Conservation (phyloP, 2,329 filamentous ascomycete genomes). For the Penicillium sp. region DNA sequence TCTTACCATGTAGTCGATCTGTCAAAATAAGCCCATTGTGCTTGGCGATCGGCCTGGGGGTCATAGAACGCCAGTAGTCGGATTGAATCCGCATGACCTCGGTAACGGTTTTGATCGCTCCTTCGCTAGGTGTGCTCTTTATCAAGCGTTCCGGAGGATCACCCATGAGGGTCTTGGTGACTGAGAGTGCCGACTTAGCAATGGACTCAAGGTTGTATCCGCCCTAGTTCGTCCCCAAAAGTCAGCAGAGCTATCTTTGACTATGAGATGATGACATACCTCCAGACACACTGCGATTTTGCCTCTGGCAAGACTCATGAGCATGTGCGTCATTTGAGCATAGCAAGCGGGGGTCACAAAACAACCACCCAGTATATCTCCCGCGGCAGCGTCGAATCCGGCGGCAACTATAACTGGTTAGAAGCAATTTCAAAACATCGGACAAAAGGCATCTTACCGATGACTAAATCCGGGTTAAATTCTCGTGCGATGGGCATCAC, state of each 20-base stretch:
- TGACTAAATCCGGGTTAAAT: conserved; percentile 90
- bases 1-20: conserved; percentile 63
- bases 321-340: conserved; percentile 98
- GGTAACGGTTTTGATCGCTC: conserved; percentile 58
- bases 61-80: conserved; percentile 83
- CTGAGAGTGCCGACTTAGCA: conserved; percentile 85
- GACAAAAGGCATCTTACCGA: conserved; percentile 51
- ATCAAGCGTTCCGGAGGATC: conserved; percentile 72
- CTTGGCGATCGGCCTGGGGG: conserved; percentile 55
- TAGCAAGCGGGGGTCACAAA: conserved; percentile 90
- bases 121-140: conserved; percentile 48
- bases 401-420: conserved; percentile 65
- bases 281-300: conserved; percentile 92
- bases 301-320: conserved; percentile 89
- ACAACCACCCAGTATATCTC: conserved; percentile 89
- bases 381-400: conserved; percentile 92
- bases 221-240: conserved; percentile 49
- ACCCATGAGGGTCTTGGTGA: conserved; percentile 91
- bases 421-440: not conserved
- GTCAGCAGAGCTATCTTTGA: not conserved
- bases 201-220: conserved; percentile 95
- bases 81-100: conserved; percentile 61
- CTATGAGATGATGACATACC: conserved; percentile 28
- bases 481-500: conserved; percentile 95
- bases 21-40: conserved; percentile 22